These are phyloP conservation scores for Rhodomyrtus psidioides DNA, from an alignment of 441 rosid species.

Conservation along the genomic window DNA sequence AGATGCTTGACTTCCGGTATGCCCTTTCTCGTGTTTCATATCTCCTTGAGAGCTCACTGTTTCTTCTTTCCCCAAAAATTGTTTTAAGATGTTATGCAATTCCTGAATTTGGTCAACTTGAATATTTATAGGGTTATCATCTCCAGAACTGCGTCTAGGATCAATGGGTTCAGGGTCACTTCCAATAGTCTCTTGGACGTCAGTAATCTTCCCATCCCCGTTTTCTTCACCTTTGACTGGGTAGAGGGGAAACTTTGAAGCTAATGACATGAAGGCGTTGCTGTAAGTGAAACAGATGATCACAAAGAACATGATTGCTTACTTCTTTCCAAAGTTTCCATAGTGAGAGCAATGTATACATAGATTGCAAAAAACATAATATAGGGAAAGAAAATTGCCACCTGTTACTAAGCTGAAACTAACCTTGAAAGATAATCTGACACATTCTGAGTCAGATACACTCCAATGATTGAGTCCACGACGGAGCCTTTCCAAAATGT, in stretches of 20 bases:
- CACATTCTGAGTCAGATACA: conserved; percentile 95
- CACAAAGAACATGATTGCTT: conserved; percentile 1
- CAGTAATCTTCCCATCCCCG: conserved; percentile 7
- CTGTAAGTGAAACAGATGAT: conserved; percentile 35
- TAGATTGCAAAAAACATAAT: neutral
- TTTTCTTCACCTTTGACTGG: conserved; percentile 8
- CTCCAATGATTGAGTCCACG: conserved; percentile 93
- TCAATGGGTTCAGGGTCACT: no score
- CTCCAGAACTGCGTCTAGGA: no score
- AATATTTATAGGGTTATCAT: no score
- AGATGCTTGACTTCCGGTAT: conserved; percentile 24
- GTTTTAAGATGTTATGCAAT: neutral
- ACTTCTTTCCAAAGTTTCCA: neutral
- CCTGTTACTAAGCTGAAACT: neutral
- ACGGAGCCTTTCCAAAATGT: conserved; percentile 98
- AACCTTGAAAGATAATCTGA: conserved; percentile 99
- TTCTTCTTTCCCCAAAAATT: neutral
- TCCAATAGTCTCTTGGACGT: conserved; percentile 48
- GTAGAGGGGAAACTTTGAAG: conserved; percentile 68
- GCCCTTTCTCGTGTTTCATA: conserved; percentile 22
- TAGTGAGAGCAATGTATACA: neutral
- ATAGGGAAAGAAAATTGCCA: neutral
- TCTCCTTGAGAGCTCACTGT: neutral
- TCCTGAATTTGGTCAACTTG: neutral
- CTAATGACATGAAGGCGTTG: conserved; percentile 93